Evolutionary conservation across 495 filamentous ascomycete species (phyloP), one percentile per base, ranked within the genome.

Genomic region (Hypoxylon fragiforme): DNA sequence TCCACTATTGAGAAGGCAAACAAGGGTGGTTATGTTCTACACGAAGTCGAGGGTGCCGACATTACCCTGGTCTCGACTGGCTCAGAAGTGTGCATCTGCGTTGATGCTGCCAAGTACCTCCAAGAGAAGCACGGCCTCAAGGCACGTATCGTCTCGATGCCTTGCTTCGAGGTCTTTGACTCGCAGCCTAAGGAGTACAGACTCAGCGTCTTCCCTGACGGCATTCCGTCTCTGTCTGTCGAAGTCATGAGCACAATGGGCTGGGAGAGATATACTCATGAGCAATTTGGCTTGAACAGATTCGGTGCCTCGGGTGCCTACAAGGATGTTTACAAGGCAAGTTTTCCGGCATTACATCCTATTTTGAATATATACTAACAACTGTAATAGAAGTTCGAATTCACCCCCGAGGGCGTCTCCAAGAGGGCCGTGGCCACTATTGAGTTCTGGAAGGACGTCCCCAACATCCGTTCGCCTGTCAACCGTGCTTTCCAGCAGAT

Each of bases 271-370:
- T 98, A 97, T 77, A 86, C 91, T 48, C 91, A 98, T 73, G 94
- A 98, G 84, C 94, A 98, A 77, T 98, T 98, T 68, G 94, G 94
- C 68, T 84, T 98, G 31, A 97, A 98, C 86, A 83, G 94, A 66
- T 98, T 98, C 73, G 94, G 94, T 83, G 92, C 91, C 62, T 92
- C 87, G 44, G 94, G 92, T 60, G 85, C 94, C 55, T 98, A 97
- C 79, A 95, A 95, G 85, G 84, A 97, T 66, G 91, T 98, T 44
- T 98, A 98, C 78, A 87, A 86, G 81, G 90, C 88, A 84, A 74
- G 84, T 77, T 57, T 31, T 47, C 48, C 36, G 38, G 8, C 28
- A 7, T 6, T 7, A 3, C 24, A 16, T n/a, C 11, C 5, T 31
- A 18, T 39, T 1, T 16, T 3, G 19, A 54, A 19, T 41, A 44